A percentile compares a stretch with the other conserved stretches of the same genome.
Evolutionary conservation across 2,329 filamentous ascomycete genomes (phyloP).

Genomic region (Arthrobotrys sphaeroides): DNA sequence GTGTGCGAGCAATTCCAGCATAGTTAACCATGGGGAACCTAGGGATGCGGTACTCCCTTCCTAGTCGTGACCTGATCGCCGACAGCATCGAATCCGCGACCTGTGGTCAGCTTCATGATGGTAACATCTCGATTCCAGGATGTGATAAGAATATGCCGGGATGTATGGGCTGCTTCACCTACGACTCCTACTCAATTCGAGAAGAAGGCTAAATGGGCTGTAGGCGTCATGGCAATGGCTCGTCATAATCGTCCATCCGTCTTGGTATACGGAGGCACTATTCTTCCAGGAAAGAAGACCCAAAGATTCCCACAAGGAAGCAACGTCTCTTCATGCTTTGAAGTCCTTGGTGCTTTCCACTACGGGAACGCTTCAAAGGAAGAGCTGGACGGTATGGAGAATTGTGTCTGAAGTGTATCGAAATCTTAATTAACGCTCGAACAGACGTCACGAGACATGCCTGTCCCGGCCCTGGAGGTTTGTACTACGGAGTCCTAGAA

Average conservation of each 20-base stretch:
- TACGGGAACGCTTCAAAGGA: constrained; percentile 72
- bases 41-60: constrained; percentile 94
- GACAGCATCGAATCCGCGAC: constrained; percentile 84
- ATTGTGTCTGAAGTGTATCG: constrained; percentile 59
- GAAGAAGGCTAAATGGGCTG: neutral
- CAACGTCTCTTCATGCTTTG: constrained; percentile 89
- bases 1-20: neutral
- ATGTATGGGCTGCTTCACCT: constrained; percentile 46
- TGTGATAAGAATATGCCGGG: constrained; percentile 99
- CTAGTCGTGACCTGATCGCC: constrained; percentile 89
- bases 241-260: constrained; percentile 86
- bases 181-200: neutral
- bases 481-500: neutral
- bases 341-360: constrained; percentile 82
- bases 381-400: constrained; percentile 55
- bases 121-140: constrained; percentile 89
- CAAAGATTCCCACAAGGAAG: constrained; percentile 76
- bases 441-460: constrained; percentile 79
- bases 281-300: constrained; percentile 82
- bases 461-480: constrained; percentile 74
- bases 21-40: constrained; percentile 31
- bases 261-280: constrained; percentile 95
- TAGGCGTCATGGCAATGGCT: constrained; percentile 66
- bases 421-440: constrained; percentile 67
- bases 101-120: constrained; percentile 89